phyloP scores from a whole-genome alignment of 2,329 filamentous ascomycete genomes.

The Sporothrix globosa region DNA sequence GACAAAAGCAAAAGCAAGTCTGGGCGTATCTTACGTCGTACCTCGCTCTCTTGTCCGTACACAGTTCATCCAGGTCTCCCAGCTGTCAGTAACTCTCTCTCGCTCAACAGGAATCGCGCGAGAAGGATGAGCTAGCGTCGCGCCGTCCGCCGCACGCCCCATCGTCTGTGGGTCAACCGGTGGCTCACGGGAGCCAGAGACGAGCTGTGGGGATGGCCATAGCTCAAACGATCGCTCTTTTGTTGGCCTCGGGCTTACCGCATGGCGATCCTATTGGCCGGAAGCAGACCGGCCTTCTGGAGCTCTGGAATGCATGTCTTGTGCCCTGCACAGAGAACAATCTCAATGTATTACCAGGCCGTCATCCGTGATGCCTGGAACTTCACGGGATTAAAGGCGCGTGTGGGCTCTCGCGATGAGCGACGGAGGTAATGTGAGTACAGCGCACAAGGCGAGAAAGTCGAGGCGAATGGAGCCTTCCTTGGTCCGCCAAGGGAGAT shows the following conservation, averaged over 20 bases:
- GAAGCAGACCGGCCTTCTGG: neutral
- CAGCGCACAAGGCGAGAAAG: neutral
- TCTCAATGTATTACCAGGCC: neutral
- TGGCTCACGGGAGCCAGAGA: conserved; percentile 28
- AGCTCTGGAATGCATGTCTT: conserved; percentile 9
- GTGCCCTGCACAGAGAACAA: conserved; percentile 5
- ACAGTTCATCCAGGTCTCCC: neutral
- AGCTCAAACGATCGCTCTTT: conserved; percentile 9
- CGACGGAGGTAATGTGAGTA: neutral
- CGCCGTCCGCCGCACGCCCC: neutral
- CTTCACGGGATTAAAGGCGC: neutral
- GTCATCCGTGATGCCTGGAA: neutral
- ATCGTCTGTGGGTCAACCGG: conserved; percentile 19
- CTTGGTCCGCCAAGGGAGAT: too few relatives aligned
- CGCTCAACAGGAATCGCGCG: neutral
- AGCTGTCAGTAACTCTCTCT: neutral
- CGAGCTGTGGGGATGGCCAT: neutral
- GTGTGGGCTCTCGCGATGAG: neutral
- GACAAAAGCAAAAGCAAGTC: neutral
- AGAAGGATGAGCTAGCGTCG: conserved; percentile 11
- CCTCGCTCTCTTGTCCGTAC: too few relatives aligned
- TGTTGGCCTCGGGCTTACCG: conserved; percentile 5
- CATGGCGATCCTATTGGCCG: conserved; percentile 26
- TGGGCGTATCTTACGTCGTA: neutral
- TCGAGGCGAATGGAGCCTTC: neutral